Conservation (phyloP, 306 rosid genomes). For the Albizia julibrissin region DNA sequence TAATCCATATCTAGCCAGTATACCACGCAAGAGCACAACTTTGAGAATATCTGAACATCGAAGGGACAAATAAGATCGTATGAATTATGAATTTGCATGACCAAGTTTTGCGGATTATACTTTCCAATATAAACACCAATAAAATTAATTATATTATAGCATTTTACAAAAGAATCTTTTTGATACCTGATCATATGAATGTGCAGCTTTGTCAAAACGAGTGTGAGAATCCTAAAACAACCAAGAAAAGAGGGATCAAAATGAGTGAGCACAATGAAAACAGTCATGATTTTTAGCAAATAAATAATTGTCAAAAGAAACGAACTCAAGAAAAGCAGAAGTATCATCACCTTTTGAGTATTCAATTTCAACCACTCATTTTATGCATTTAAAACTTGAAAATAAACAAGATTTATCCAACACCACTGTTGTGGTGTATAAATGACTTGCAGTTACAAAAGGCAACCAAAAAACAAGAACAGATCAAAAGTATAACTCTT, state of each 20-base stretch:
- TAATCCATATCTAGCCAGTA: neutral
- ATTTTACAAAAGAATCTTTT: conserved; percentile 23
- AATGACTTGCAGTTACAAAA: neutral
- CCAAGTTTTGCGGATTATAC: conserved; percentile 9
- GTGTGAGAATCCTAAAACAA: conserved; percentile 74
- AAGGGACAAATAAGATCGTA: conserved; percentile 24
- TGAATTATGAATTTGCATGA: conserved; percentile 19
- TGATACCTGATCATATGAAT: conserved; percentile 90
- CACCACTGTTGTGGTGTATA: neutral
- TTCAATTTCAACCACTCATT: neutral
- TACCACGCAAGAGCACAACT: neutral
- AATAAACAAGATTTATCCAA: neutral
- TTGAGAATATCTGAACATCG: conserved; percentile 17
- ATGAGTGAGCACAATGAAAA: conserved; percentile 10
- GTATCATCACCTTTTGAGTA: neutral
- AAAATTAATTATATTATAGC: conserved; percentile 1
- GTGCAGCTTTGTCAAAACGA: conserved; percentile 76
- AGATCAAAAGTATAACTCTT: neutral
- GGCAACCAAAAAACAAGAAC: neutral
- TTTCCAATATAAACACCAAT: conserved; percentile 8
- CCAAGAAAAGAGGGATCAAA: conserved; percentile 31
- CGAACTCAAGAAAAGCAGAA: conserved; percentile 8
- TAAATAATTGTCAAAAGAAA: conserved; percentile 3
- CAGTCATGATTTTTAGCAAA: neutral
- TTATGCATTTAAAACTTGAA: neutral